A percentile compares a stretch with the other conserved stretches of the same genome.
Conservation (phyloP, 148 eudicot genomes). For the Cornus kousa region DNA sequence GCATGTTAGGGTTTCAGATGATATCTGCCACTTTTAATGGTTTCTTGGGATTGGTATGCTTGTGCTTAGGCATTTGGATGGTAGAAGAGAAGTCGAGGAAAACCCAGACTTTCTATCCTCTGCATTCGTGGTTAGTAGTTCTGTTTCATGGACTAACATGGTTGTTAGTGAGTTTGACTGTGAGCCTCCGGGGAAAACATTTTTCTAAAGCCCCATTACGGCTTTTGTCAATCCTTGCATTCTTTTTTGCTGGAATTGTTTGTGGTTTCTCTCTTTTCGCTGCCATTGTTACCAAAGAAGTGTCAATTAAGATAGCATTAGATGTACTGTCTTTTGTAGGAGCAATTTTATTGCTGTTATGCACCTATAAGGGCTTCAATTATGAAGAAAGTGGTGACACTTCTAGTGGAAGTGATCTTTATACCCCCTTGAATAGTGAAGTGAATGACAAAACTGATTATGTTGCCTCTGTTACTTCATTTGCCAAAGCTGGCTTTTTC, state of each 20-base stretch:
- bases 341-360: constrained; percentile 49
- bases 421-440: constrained; percentile 47
- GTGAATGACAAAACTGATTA: constrained; percentile 27
- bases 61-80: constrained; percentile 44
- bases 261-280: constrained; percentile 30
- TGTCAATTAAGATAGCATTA: constrained; percentile 37
- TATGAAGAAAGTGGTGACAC: constrained; percentile 26
- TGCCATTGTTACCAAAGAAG: constrained; percentile 26
- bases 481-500: constrained; percentile 53
- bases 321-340: constrained; percentile 55
- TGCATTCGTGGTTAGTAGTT: constrained; percentile 52
- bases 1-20: constrained; percentile 36
- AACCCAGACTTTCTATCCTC: constrained; percentile 32
- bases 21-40: constrained; percentile 48
- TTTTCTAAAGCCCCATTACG: constrained; percentile 23
- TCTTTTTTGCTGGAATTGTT: constrained; percentile 31
- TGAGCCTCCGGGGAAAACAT: constrained; percentile 35
- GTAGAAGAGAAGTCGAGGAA: constrained; percentile 29
- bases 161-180: constrained; percentile 40
- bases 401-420: constrained; percentile 30
- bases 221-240: constrained; percentile 38
- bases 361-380: constrained; percentile 49
- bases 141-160: constrained; percentile 56
- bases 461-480: constrained; percentile 36
- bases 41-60: constrained; percentile 46